Percentiles rank a stretch among this genome's conserved stretches.
These are phyloP conservation scores for Meripilus lineatus DNA, from an alignment of 1,284 basidiomycete genomes.

Conservation along the genomic window DNA sequence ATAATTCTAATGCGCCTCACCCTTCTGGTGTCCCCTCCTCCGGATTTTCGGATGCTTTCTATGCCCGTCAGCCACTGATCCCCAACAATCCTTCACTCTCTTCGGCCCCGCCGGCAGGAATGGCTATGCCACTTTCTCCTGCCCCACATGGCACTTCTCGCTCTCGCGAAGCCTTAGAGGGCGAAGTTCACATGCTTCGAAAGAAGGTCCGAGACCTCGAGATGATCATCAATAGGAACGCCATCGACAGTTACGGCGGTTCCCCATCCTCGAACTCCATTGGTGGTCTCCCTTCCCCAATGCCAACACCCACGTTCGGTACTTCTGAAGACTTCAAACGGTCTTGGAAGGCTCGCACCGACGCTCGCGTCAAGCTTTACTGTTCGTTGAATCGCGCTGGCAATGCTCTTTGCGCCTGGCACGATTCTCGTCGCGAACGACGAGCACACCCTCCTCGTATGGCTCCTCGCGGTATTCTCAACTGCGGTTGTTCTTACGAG, in stretches of 20 bases:
- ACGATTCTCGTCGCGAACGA: slow-evolving; percentile 77
- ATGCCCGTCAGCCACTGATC: background rate
- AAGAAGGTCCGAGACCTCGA: slow-evolving; percentile 43
- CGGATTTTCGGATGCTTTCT: slow-evolving; percentile 22
- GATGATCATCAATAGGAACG: slow-evolving; percentile 35
- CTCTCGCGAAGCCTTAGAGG: slow-evolving; percentile 27
- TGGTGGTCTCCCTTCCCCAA: slow-evolving; percentile 30
- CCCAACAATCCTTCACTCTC: background rate
- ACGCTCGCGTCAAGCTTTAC: slow-evolving; percentile 61
- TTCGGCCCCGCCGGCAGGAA: slow-evolving; percentile 12
- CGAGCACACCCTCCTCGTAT: slow-evolving; percentile 72
- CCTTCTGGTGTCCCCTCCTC: slow-evolving; percentile 19
- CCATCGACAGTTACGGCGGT: slow-evolving; percentile 21
- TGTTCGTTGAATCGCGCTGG: slow-evolving; percentile 81
- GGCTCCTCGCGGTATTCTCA: slow-evolving; percentile 70
- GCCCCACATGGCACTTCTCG: slow-evolving; percentile 18
- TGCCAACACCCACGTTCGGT: slow-evolving; percentile 38
- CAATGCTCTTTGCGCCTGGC: slow-evolving; percentile 83
- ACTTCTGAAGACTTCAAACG: slow-evolving; percentile 40
- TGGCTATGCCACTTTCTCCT: slow-evolving; percentile 20
- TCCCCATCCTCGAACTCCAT: slow-evolving; percentile 14
- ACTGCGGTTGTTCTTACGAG: slow-evolving; percentile 78
- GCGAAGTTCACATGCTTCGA: slow-evolving; percentile 35
- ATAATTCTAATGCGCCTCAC: slow-evolving; percentile 14
- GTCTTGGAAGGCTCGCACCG: slow-evolving; percentile 66